Evolutionary conservation across 805 yeast genomes (phyloP), one percentile per base, ranked within the genome.

Genomic region (Starmerella lactis-condensi): DNA sequence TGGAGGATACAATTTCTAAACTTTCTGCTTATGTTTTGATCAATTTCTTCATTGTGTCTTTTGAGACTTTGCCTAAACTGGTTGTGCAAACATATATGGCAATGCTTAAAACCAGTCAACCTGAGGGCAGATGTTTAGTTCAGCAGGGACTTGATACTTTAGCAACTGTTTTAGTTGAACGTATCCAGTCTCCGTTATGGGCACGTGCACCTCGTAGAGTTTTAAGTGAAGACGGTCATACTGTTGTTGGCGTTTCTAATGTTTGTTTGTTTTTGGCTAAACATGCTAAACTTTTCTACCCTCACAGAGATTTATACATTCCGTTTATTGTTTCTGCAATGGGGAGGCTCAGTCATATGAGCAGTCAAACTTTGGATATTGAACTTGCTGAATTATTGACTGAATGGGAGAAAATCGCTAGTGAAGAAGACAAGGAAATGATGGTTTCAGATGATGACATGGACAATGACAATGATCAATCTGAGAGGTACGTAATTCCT

Each of bases 71-170:
- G 6, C 64, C 77, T 1, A 76, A 79, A 45, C 67, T 91, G 31
- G 91, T 85, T 4, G 75, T 85, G 0, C 95, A 81, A 49, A 79
- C 85, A 3, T 89, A 85, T 56, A 92, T 81, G 35, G 93, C 95
- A 0, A 56, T 89, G 19, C 58, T 89, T 32, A 66, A 85, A 46
- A 72, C 93, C 1, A 78, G 81, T 38, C 92, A 78, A 39, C 65
- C 69, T 16, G 99, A 89, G 43, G 76, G 91, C 0, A 65, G 91
- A 30, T 69, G 66, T 37, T 58, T 89, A 47, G 93, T 83, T 0
- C 69, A 73, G 48, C 91, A 81, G 47, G 91, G 95, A 0, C 60
- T 91, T 22, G 93, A 83, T 45, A 58, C 77, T 4, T 57, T 89
- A 13, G 94, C 95, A 0, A 93, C 94, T 0, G 89, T 76, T 0